These are phyloP conservation scores for Syzygium syzygioides DNA, from an alignment of 441 rosid genomes.

Conservation along the genomic window DNA sequence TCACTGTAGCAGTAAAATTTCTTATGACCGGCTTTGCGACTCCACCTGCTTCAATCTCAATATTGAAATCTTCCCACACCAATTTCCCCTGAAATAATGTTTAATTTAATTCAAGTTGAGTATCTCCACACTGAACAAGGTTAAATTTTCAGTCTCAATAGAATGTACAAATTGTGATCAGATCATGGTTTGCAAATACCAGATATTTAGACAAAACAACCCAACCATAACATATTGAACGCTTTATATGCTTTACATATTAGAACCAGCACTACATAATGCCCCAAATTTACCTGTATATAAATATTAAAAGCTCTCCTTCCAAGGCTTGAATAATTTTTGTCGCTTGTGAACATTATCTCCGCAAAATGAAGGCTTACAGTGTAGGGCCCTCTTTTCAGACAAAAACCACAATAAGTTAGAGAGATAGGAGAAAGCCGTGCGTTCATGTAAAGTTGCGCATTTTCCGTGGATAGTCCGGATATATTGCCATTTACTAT, in stretches of 20 bases:
- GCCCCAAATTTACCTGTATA: neutral
- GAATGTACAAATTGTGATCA: fast-evolving
- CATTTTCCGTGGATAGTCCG: neutral
- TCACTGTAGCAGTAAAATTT: neutral
- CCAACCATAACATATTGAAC: neutral
- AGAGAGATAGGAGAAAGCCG: neutral
- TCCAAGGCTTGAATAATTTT: slow-evolving; percentile 2
- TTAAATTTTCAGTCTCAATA: fast-evolving
- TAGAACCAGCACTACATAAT: neutral
- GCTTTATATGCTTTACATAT: neutral
- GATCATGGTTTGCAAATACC: neutral
- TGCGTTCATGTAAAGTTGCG: neutral
- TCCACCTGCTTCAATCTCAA: neutral
- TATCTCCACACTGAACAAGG: neutral
- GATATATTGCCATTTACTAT: neutral
- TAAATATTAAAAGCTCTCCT: neutral
- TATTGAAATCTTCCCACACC: neutral
- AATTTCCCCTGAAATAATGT: neutral
- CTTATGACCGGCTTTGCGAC: neutral
- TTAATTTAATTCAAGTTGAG: fast-evolving
- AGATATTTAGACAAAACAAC: fast-evolving
- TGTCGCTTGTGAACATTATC: neutral
- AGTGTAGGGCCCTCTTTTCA: neutral
- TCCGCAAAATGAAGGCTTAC: slow-evolving; percentile 7
- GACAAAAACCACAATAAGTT: slow-evolving; percentile 1